A percentile compares a stretch with the other conserved stretches of the same genome.
These are phyloP conservation scores for Pythium vanterpoolii DNA, from an alignment of 352 stramenopile species.

Conservation along the genomic window DNA sequence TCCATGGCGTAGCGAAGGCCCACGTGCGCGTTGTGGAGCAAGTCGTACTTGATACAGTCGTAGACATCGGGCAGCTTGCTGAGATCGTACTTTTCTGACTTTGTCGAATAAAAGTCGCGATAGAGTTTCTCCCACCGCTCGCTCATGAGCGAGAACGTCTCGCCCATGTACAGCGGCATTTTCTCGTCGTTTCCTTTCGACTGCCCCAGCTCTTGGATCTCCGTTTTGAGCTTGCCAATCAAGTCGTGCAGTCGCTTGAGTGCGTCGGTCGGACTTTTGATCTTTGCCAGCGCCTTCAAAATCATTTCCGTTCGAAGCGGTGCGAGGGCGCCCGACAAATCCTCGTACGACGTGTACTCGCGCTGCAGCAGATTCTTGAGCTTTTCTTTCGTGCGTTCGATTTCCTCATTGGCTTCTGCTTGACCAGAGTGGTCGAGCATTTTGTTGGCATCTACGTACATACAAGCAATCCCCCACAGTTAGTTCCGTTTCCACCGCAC, in stretches of 20 bases:
- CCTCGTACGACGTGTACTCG: constrained; percentile 65
- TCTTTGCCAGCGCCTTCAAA: constrained; percentile 61
- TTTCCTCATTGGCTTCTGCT: constrained; percentile 95
- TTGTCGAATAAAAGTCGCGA: constrained; percentile 93
- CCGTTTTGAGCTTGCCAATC: constrained; percentile 67
- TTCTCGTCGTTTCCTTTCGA: constrained; percentile 84
- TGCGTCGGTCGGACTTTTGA: constrained; percentile 83
- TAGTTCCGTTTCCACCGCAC: too few species aligned
- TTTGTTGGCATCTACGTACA: constrained; percentile 80
- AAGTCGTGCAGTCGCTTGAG: constrained; percentile 70
- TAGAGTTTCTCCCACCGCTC: constrained; percentile 94
- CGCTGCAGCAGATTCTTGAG: constrained; percentile 91
- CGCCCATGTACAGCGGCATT: constrained; percentile 92
- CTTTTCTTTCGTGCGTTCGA: constrained; percentile 75
- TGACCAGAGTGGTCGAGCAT: constrained; percentile 99
- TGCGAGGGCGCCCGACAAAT: constrained; percentile 60
- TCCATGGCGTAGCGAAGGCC: constrained; percentile 86
- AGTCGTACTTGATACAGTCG: constrained; percentile 98
- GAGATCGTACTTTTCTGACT: constrained; percentile 91
- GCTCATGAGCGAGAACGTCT: constrained; percentile 93
- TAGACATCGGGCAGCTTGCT: constrained; percentile 97
- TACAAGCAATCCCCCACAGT: not conserved
- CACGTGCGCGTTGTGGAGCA: constrained; percentile 96
- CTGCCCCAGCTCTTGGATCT: constrained; percentile 70
- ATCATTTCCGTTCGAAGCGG: constrained; percentile 79